A percentile compares a stretch with the other conserved stretches of the same genome.
Evolutionary conservation across 2,329 filamentous ascomycete genomes (phyloP).

Genomic region (Trichoderma semiorbis): DNA sequence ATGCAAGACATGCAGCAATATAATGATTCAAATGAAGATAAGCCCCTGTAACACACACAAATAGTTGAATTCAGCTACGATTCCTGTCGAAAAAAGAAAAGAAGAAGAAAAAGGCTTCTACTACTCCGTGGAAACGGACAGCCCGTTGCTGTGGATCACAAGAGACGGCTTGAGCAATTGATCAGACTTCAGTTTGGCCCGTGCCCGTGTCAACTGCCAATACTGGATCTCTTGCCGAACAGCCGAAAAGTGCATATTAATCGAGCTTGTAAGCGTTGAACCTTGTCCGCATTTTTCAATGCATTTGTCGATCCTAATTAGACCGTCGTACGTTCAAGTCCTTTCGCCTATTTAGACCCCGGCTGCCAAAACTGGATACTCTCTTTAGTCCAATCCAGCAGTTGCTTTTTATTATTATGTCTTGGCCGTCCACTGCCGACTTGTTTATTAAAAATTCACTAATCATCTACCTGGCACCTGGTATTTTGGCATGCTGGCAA

Average conservation of each 20-base stretch:
- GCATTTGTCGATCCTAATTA: not conserved
- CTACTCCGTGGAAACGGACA: not conserved
- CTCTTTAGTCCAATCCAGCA: not conserved
- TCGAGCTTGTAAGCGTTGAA: not conserved
- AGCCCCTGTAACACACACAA: not conserved
- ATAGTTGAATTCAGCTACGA: not conserved
- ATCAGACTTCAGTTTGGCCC: not conserved
- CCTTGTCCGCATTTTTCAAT: not conserved
- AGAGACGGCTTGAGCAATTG: not conserved
- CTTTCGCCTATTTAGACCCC: not conserved
- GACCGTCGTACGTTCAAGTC: not conserved
- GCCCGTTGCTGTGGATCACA: not conserved
- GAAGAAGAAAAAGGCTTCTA: not conserved
- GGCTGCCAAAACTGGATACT: not conserved
- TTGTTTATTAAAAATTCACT: not conserved
- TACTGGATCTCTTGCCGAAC: not conserved
- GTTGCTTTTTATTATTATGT: not conserved
- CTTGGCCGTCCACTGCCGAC: not conserved
- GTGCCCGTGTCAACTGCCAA: not conserved
- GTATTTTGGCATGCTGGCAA: not conserved
- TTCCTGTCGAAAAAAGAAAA: no score
- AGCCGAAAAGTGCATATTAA: not conserved
- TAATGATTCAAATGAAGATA: not conserved
- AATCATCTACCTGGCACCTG: not conserved
- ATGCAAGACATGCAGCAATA: not conserved